phyloP scores from a whole-genome alignment of 257 asterid species.

The Solanum infundibuliforme region DNA sequence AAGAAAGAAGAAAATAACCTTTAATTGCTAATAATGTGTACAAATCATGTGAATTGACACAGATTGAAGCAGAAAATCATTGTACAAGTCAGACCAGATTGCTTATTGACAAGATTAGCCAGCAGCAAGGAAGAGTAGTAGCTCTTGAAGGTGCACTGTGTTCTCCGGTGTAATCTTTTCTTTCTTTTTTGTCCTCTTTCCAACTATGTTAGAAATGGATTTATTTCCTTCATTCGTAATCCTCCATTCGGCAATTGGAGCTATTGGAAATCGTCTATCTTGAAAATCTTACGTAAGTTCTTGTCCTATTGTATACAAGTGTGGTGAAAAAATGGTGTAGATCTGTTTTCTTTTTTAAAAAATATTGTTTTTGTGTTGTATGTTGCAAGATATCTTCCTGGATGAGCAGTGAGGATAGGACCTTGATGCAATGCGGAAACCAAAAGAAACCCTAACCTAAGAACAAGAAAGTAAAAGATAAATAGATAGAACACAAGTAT shows the following conservation, averaged over 20 bases:
- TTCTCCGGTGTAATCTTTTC: conserved; percentile 1
- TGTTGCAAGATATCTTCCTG: not conserved
- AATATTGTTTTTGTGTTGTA: not conserved
- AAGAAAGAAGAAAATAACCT: not conserved
- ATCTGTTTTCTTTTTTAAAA: not conserved
- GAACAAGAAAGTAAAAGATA: not conserved
- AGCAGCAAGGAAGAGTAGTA: conserved; percentile 61
- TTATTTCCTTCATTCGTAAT: not conserved
- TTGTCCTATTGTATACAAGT: not conserved
- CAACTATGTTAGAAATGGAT: not conserved
- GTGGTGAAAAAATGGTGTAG: not conserved
- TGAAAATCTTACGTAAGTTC: not conserved
- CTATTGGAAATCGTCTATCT: not conserved
- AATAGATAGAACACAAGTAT: not conserved
- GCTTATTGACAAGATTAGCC: conserved; percentile 80
- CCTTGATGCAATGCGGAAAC: not conserved
- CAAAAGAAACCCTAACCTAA: not conserved
- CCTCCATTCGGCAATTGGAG: not conserved
- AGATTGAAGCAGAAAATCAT: conserved; percentile 92
- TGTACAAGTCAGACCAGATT: conserved; percentile 74
- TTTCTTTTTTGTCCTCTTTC: not conserved
- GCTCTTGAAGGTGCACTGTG: conserved; percentile 67
- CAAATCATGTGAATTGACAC: conserved; percentile 9
- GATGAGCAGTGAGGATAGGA: not conserved
- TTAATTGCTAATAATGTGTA: not conserved